A percentile compares a stretch with the other conserved stretches of the same genome.
phyloP scores from a whole-genome alignment of 805 yeast species.

The Lipomyces starkeyi region DNA sequence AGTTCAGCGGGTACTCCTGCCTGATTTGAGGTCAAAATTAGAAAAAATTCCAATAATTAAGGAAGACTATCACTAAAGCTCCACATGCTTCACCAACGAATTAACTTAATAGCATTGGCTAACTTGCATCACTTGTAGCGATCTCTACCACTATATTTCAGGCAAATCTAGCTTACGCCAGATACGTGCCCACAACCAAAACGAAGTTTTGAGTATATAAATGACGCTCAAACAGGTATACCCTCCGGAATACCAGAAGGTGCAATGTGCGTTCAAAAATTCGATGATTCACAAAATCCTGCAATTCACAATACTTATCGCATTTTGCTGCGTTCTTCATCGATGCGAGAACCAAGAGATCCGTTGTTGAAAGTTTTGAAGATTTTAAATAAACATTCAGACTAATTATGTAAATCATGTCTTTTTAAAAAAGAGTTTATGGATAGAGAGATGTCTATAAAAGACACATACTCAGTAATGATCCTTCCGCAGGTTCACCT shows the following conservation, averaged over 20 bases:
- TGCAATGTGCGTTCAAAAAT: slow-evolving; percentile 57
- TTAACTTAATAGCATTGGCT: no score
- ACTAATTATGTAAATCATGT: slow-evolving; percentile 24
- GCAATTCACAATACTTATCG: slow-evolving; percentile 53
- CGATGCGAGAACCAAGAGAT: slow-evolving; percentile 55
- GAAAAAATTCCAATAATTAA: slow-evolving; percentile 21
- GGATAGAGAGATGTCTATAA: background rate
- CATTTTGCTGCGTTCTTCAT: slow-evolving; percentile 56
- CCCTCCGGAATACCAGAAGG: slow-evolving; percentile 51
- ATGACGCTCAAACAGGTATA: slow-evolving; percentile 53
- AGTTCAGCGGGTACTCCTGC: slow-evolving; percentile 56
- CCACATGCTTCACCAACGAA: slow-evolving; percentile 21
- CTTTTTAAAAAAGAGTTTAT: slow-evolving; percentile 20
- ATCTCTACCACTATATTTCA: slow-evolving; percentile 36
- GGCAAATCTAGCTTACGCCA: slow-evolving; percentile 41
- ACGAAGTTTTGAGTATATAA: slow-evolving; percentile 46
- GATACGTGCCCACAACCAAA: slow-evolving; percentile 23
- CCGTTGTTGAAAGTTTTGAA: slow-evolving; percentile 52
- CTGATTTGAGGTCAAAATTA: slow-evolving; percentile 51
- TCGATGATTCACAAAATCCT: slow-evolving; percentile 53
- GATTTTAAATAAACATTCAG: slow-evolving; percentile 37
- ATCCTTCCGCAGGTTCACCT: no score
- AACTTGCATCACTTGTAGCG: slow-evolving; percentile 10
- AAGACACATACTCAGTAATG: slow-evolving; percentile 43
- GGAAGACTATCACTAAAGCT: slow-evolving; percentile 11